Evolutionary conservation across 2,329 filamentous ascomycete species (phyloP).

Genomic region (Tolypocladium paradoxum): DNA sequence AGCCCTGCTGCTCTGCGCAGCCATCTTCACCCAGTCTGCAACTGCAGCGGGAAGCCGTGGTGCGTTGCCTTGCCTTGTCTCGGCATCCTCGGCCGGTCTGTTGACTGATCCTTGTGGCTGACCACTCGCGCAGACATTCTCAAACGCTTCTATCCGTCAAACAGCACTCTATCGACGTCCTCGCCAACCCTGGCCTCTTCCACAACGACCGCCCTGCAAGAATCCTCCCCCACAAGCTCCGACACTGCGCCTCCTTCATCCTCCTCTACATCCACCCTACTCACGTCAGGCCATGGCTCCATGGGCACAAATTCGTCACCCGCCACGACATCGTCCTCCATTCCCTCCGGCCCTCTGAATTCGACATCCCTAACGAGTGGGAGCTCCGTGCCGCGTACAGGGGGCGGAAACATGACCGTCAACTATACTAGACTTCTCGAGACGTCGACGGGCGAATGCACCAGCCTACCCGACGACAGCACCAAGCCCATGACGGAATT

Average conservation of each 20-base stretch:
- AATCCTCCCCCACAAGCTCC: background rate
- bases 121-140: background rate
- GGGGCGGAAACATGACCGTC: background rate
- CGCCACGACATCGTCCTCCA: background rate
- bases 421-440: background rate
- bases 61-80: conserved; percentile 1
- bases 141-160: background rate
- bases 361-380: background rate
- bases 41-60: conserved; percentile 6
- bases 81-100: background rate
- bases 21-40: conserved; percentile 4
- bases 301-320: background rate
- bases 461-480: conserved; percentile 11
- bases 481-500: conserved; percentile 25
- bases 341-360: background rate
- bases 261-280: background rate
- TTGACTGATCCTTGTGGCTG: background rate
- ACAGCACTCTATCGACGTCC: background rate
- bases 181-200: background rate
- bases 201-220: background rate
- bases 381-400: background rate
- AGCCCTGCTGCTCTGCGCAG: conserved; percentile 7
- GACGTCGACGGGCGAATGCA: conserved; percentile 19
- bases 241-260: background rate
- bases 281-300: background rate